Evolutionary conservation across 345 rosid species (phyloP).

Genomic region (thale cress (Arabidopsis thaliana)): DNA sequence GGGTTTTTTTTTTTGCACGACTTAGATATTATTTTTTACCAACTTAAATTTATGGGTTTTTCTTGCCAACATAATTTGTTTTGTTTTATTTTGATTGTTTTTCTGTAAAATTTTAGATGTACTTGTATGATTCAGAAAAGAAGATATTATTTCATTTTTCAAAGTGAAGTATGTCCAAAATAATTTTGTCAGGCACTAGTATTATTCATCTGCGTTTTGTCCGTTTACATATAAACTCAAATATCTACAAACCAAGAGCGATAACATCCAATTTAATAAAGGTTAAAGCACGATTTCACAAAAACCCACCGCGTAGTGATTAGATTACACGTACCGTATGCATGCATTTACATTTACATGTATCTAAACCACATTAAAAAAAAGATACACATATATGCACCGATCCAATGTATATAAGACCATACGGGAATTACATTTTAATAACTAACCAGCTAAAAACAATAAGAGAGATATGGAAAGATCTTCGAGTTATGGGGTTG

Average conservation of each 20-base stretch:
- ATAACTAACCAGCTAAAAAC: background rate
- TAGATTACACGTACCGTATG: background rate
- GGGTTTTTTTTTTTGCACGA: no score
- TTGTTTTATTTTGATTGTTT: no score
- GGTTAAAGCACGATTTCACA: background rate
- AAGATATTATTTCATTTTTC: no score
- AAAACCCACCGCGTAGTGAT: background rate
- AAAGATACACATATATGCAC: constrained; percentile 2
- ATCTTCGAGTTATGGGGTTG: constrained; percentile 4
- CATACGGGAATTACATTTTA: background rate
- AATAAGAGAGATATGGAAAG: constrained; percentile 25
- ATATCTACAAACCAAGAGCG: constrained; percentile 15
- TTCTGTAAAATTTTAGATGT: no score
- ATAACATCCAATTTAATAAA: background rate
- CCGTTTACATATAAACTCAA: background rate
- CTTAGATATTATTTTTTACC: no score
- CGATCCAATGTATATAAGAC: constrained; percentile 17
- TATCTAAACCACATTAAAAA: background rate
- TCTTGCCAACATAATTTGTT: no score
- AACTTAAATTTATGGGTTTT: no score
- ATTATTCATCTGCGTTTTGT: background rate
- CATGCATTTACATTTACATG: background rate
- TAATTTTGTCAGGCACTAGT: background rate
- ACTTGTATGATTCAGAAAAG: no score
- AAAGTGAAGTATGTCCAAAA: background rate